phyloP scores from a whole-genome alignment of 176 grass and related monocot genomes.

The Lolium rigidum region DNA sequence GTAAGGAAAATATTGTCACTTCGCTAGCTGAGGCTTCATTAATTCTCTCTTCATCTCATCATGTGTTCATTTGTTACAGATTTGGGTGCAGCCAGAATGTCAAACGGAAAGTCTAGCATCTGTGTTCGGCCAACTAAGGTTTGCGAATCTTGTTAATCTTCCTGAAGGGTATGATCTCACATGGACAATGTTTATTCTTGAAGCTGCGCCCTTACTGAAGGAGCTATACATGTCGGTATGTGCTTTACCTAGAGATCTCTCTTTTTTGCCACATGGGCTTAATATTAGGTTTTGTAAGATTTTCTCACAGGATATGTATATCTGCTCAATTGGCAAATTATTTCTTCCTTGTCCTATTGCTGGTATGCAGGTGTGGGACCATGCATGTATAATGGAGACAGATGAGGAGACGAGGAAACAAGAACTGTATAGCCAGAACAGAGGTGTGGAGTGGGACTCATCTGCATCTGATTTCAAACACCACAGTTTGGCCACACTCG shows the following conservation, averaged over 20 bases:
- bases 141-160: background rate
- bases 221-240: background rate
- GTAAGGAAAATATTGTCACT: background rate
- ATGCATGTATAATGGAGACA: background rate
- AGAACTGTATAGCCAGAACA: background rate
- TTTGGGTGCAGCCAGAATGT: background rate
- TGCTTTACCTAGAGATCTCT: background rate
- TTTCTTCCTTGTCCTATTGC: background rate
- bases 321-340: no score
- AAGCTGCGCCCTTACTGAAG: background rate
- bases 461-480: background rate
- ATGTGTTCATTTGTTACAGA: background rate
- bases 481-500: background rate
- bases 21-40: background rate
- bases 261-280: background rate
- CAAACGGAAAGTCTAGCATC: background rate
- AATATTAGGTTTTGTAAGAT: background rate
- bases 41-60: background rate
- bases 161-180: background rate
- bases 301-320: background rate
- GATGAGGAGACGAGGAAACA: background rate
- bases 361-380: conserved; percentile 2
- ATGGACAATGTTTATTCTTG: background rate
- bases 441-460: background rate
- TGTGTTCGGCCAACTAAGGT: background rate